These are phyloP conservation scores for Coemansia sp. DNA, from an alignment of 192 early-diverging fungal species.

Conservation along the genomic window DNA sequence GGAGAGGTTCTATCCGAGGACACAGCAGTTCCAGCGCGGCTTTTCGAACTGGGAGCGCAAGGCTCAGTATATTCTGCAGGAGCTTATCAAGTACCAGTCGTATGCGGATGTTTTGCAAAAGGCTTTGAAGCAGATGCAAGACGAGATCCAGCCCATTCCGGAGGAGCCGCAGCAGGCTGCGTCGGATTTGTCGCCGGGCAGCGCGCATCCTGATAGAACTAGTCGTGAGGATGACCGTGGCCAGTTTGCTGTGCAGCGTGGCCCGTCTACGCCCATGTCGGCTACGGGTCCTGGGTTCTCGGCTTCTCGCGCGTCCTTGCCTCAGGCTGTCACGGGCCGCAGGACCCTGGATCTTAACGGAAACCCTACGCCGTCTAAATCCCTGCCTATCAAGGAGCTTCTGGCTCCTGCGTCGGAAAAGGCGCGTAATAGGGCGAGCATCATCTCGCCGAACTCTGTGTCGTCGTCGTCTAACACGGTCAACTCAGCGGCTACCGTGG, in stretches of 20 bases:
- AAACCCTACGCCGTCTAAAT: constrained; percentile 42
- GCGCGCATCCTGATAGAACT: constrained; percentile 16
- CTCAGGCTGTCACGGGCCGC: constrained; percentile 15
- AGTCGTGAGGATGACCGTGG: constrained; percentile 13
- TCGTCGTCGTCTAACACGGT: constrained; percentile 28
- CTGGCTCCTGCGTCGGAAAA: constrained; percentile 51
- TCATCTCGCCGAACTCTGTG: constrained; percentile 27
- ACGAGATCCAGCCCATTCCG: constrained; percentile 47
- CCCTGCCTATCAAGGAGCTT: constrained; percentile 55
- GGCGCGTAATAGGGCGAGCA: constrained; percentile 44
- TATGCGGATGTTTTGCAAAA: constrained; percentile 75
- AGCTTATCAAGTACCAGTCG: constrained; percentile 83
- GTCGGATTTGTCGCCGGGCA: not conserved
- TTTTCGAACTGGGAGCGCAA: constrained; percentile 81
- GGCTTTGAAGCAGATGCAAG: constrained; percentile 58
- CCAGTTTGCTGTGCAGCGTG: constrained; percentile 6
- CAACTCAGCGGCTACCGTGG: not conserved
- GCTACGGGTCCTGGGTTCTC: constrained; percentile 8
- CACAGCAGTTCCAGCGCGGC: constrained; percentile 64
- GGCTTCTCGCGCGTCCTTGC: constrained; percentile 34
- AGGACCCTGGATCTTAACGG: constrained; percentile 28
- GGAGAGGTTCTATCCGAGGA: constrained; percentile 61
- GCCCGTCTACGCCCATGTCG: not conserved
- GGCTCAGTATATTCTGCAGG: constrained; percentile 74
- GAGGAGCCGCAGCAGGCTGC: constrained; percentile 26